Percentiles rank a stretch among this genome's conserved stretches.
Evolutionary conservation across 495 filamentous ascomycete species (phyloP).

Genomic region (Lasiosphaeris hirsuta): DNA sequence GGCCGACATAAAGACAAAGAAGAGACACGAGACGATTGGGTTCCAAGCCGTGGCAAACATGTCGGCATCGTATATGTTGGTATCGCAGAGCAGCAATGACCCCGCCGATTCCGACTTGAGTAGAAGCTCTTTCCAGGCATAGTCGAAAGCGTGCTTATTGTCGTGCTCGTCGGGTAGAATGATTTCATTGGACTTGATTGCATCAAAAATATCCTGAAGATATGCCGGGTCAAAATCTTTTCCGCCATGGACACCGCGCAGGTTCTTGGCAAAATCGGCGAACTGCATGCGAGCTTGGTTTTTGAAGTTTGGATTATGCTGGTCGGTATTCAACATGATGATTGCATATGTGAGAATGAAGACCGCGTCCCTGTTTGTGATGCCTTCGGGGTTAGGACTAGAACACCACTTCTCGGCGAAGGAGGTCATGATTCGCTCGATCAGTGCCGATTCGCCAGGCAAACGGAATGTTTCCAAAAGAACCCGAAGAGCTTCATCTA

Average conservation of each 20-base stretch:
- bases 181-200: constrained; percentile 89
- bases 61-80: constrained; percentile 92
- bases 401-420: constrained; percentile 85
- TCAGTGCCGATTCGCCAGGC: constrained; percentile 87
- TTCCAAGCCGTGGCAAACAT: constrained; percentile 98
- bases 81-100: constrained; percentile 75
- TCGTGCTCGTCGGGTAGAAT: constrained; percentile 97
- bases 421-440: constrained; percentile 84
- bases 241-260: constrained; percentile 83
- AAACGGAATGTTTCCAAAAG: constrained; percentile 90
- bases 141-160: constrained; percentile 92
- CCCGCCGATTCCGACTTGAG: constrained; percentile 76
- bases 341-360: constrained; percentile 93
- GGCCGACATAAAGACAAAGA: constrained; percentile 98
- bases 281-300: constrained; percentile 73
- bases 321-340: constrained; percentile 92
- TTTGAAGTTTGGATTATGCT: constrained; percentile 92
- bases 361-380: constrained; percentile 84
- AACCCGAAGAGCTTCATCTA: constrained; percentile 85
- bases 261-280: constrained; percentile 76
- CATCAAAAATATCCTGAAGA: constrained; percentile 82
- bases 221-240: constrained; percentile 83
- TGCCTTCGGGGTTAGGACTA: constrained; percentile 65
- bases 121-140: constrained; percentile 92
- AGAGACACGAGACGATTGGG: constrained; percentile 88